Evolutionary conservation across 768 basidiomycete genomes (phyloP).

Genomic region (Xanthoconium stramineum): DNA sequence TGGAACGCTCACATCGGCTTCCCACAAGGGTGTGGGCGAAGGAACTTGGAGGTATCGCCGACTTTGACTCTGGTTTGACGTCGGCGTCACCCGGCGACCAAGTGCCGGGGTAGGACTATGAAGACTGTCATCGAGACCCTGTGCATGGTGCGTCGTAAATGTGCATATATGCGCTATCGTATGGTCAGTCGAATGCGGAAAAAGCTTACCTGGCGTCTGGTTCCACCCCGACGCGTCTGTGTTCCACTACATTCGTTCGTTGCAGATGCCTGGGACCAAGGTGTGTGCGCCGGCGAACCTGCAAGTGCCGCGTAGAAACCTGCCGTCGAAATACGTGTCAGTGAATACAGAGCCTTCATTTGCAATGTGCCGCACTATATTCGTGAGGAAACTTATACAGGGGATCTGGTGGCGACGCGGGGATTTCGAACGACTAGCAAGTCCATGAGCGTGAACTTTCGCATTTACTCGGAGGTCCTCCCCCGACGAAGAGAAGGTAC

Average conservation of each 20-base stretch:
- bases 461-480: neutral
- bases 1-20: constrained; percentile 5
- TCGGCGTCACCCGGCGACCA: neutral
- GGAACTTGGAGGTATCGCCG: constrained; percentile 17
- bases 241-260: neutral
- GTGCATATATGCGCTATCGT: neutral
- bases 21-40: constrained; percentile 11
- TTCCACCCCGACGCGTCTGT: neutral
- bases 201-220: neutral
- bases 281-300: constrained; percentile 15
- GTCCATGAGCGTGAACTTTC: neutral
- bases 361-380: constrained; percentile 10
- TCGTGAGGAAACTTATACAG: constrained; percentile 26
- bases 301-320: constrained; percentile 24
- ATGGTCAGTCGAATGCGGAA: too few species aligned
- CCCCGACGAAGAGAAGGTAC: constrained; percentile 4
- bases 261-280: constrained; percentile 3
- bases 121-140: neutral
- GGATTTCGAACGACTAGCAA: constrained; percentile 25
- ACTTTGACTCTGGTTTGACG: neutral
- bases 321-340: neutral
- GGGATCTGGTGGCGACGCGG: constrained; percentile 23
- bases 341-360: neutral
- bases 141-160: neutral
- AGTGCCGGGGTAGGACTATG: neutral